Conservation (phyloP, 345 rosid genomes). For the Carallia brachiata region DNA sequence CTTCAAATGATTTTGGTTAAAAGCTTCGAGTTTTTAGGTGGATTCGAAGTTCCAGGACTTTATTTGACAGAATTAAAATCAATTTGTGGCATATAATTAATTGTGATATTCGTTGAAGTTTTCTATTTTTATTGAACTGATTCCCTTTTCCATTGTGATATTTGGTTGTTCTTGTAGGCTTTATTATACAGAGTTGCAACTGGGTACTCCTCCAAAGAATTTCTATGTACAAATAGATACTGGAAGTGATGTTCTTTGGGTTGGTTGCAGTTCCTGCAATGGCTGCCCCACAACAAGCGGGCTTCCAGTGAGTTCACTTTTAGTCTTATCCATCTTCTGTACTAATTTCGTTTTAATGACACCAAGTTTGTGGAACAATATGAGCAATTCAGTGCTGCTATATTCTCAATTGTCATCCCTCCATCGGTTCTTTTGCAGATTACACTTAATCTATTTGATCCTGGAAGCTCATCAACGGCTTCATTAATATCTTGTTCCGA, state of each 20-base stretch:
- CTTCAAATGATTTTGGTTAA: neutral
- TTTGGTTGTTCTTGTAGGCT: constrained; percentile 46
- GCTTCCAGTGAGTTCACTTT: constrained; percentile 54
- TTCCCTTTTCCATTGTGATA: constrained; percentile 1
- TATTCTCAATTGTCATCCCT: constrained; percentile 4
- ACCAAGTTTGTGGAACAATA: constrained; percentile 5
- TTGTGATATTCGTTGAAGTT: neutral
- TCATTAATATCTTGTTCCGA: constrained; percentile 67
- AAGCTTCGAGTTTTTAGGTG: too few species aligned
- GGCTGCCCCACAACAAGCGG: constrained; percentile 87
- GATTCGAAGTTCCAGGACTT: too few species aligned
- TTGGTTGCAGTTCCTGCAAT: constrained; percentile 74
- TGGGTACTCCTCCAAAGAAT: constrained; percentile 87
- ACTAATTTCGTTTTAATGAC: neutral
- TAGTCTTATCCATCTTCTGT: constrained; percentile 1
- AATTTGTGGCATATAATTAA: too few species aligned
- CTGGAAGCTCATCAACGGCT: constrained; percentile 78
- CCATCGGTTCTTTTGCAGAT: constrained; percentile 46
- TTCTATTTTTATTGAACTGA: constrained; percentile 3
- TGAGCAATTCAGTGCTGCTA: constrained; percentile 1
- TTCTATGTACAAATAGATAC: constrained; percentile 93
- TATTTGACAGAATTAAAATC: too few species aligned
- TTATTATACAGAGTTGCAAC: constrained; percentile 69
- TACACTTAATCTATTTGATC: constrained; percentile 72
- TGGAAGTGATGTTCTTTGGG: constrained; percentile 98